Evolutionary conservation across 306 rosid genomes (phyloP).

Genomic region (Mimosa bimucronata): DNA sequence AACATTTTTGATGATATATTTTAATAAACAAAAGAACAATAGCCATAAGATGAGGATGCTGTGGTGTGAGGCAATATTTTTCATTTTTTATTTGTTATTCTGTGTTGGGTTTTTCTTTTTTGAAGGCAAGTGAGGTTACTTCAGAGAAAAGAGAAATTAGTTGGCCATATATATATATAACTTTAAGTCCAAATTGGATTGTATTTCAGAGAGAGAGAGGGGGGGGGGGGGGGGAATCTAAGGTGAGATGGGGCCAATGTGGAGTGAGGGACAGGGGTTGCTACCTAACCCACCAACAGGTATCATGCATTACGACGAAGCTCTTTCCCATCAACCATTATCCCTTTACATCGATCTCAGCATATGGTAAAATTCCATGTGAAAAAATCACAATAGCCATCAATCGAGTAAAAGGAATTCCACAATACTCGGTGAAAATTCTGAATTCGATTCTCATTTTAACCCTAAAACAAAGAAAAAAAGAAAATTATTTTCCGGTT

Average conservation of each 20-base stretch:
- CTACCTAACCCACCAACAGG: conserved; percentile 98
- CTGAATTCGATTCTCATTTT: no score
- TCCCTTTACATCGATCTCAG: conserved; percentile 43
- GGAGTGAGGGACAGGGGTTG: conserved; percentile 88
- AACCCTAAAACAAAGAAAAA: no score
- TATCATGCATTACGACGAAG: conserved; percentile 85
- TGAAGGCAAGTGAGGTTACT: conserved; percentile 47
- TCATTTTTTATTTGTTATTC: not conserved
- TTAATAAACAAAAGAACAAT: conserved; percentile 36
- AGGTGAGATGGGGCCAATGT: conserved; percentile 84
- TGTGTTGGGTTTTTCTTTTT: conserved; percentile 36
- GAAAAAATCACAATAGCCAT: not conserved
- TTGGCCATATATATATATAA: conserved; percentile 54
- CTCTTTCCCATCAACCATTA: conserved; percentile 75
- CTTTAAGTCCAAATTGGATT: conserved; percentile 51
- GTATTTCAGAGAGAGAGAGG: conserved; percentile 18
- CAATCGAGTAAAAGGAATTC: not conserved
- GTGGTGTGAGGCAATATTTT: conserved; percentile 15
- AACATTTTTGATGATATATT: not conserved
- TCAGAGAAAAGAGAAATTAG: conserved; percentile 61
- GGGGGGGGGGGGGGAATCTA: conserved; percentile 66
- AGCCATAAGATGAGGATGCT: conserved; percentile 38
- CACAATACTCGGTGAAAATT: not conserved
- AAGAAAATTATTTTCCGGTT: no score
- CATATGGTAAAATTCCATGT: not conserved